Conservation (phyloP, 2,329 filamentous ascomycete species). For the Meredithiella fracta region DNA sequence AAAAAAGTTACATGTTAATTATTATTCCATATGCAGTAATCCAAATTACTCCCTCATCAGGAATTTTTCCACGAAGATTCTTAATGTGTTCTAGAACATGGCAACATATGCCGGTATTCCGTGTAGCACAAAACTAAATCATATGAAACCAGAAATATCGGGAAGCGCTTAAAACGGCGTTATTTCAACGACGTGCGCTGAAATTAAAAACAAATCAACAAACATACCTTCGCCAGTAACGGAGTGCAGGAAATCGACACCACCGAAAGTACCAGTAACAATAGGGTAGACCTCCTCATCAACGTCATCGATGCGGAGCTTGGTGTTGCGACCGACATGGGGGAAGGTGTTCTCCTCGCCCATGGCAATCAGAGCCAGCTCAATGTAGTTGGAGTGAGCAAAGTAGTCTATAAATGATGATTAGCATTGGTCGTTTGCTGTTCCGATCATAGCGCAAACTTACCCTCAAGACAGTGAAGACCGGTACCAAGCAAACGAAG, state of each 20-base stretch:
- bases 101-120: not conserved
- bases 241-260: conserved; percentile 84
- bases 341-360: conserved; percentile 71
- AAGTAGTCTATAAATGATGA: conserved; percentile 49
- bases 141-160: not conserved
- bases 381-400: conserved; percentile 85
- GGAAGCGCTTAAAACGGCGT: too few species aligned
- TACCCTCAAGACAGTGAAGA: conserved; percentile 71
- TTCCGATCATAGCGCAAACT: not conserved
- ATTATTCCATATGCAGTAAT: not conserved
- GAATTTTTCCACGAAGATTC: not conserved
- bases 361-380: conserved; percentile 74
- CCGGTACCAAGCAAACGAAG: conserved; percentile 75
- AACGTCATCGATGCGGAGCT: conserved; percentile 51
- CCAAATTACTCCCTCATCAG: not conserved
- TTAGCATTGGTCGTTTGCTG: not conserved
- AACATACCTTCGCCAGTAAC: conserved; percentile 50
- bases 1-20: conserved; percentile 14
- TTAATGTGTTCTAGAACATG: not conserved
- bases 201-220: conserved; percentile 20
- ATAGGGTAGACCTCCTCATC: conserved; percentile 56
- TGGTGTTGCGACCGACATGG: conserved; percentile 64
- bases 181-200: not conserved
- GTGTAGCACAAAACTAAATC: not conserved
- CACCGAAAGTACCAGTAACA: conserved; percentile 83